These are phyloP conservation scores for Alternaria burnsii DNA, from an alignment of 2,329 filamentous ascomycete genomes.

Conservation along the genomic window DNA sequence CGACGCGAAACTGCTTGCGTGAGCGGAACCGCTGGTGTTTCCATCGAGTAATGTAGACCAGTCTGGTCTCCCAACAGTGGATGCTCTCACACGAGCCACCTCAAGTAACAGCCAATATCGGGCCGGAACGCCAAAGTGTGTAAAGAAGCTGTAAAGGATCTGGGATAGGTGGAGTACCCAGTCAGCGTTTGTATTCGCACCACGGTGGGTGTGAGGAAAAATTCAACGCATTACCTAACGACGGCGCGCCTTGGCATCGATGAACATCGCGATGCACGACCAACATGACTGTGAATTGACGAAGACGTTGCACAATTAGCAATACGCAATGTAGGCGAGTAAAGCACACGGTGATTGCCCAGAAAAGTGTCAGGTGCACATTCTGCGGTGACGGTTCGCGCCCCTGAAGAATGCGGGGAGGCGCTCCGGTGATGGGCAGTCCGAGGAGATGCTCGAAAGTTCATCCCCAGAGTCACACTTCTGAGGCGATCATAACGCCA, in stretches of 20 bases:
- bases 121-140: constrained; percentile 30
- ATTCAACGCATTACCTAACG: constrained; percentile 43
- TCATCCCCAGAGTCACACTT: constrained; percentile 23
- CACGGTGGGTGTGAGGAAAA: constrained; percentile 27
- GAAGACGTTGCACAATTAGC: constrained; percentile 34
- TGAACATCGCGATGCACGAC: constrained; percentile 21
- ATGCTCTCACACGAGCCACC: constrained; percentile 29
- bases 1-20: constrained; percentile 17
- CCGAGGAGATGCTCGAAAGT: constrained; percentile 45
- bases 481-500: constrained; percentile 29
- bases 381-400: constrained; percentile 7
- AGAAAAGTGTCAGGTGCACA: constrained; percentile 8
- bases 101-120: constrained; percentile 24
- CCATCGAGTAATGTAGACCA: constrained; percentile 37
- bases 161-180: constrained; percentile 35
- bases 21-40: constrained; percentile 19
- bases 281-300: constrained; percentile 23
- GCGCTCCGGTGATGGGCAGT: constrained; percentile 18
- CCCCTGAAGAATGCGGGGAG: constrained; percentile 19
- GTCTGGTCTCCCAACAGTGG: constrained; percentile 45
- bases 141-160: constrained; percentile 32
- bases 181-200: constrained; percentile 31
- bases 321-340: constrained; percentile 12
- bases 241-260: constrained; percentile 38
- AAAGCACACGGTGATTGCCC: constrained; percentile 5